A percentile compares a stretch with the other conserved stretches of the same genome.
Conservation (phyloP, 2,329 filamentous ascomycete genomes). For the Colletotrichum coccodes region DNA sequence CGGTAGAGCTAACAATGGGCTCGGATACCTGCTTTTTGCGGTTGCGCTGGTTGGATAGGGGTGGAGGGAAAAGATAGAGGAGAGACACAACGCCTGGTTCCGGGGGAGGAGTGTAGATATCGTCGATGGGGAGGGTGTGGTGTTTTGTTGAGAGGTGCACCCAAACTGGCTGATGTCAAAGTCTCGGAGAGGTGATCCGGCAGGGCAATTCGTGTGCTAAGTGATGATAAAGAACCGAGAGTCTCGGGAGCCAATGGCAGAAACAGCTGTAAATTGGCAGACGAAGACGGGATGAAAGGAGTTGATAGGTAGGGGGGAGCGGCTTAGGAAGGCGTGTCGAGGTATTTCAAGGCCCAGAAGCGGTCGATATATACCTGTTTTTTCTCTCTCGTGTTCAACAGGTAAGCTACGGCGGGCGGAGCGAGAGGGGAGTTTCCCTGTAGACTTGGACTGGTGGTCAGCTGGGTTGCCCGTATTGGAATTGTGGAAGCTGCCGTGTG, state of each 20-base stretch:
- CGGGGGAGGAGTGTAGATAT: slow-evolving; percentile 30
- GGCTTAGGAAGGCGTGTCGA: background rate
- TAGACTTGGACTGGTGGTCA: slow-evolving; percentile 24
- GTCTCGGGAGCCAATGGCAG: slow-evolving; percentile 25
- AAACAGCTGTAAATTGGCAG: background rate
- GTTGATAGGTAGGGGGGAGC: background rate
- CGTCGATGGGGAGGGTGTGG: slow-evolving; percentile 14
- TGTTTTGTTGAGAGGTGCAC: slow-evolving; percentile 1
- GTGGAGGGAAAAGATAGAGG: background rate
- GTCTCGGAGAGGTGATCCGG: slow-evolving; percentile 30
- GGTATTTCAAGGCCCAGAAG: slow-evolving; percentile 15
- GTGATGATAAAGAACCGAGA: slow-evolving; percentile 7
- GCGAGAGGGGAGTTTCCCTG: slow-evolving; percentile 25
- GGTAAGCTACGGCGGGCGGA: slow-evolving; percentile 16
- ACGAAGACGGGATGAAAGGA: slow-evolving; percentile 27
- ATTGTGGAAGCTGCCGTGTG: slow-evolving; percentile 19
- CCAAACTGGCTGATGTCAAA: slow-evolving; percentile 20
- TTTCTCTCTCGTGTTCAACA: background rate
- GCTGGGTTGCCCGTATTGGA: slow-evolving; percentile 17
- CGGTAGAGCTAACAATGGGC: slow-evolving; percentile 28
- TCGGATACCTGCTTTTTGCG: slow-evolving; percentile 27
- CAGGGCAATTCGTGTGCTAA: slow-evolving; percentile 15
- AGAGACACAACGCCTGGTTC: slow-evolving; percentile 23
- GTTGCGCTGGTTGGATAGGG: slow-evolving; percentile 8
- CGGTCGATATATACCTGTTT: slow-evolving; percentile 25